Conservation (phyloP, 768 basidiomycete genomes). For the Suillus decipiens region DNA sequence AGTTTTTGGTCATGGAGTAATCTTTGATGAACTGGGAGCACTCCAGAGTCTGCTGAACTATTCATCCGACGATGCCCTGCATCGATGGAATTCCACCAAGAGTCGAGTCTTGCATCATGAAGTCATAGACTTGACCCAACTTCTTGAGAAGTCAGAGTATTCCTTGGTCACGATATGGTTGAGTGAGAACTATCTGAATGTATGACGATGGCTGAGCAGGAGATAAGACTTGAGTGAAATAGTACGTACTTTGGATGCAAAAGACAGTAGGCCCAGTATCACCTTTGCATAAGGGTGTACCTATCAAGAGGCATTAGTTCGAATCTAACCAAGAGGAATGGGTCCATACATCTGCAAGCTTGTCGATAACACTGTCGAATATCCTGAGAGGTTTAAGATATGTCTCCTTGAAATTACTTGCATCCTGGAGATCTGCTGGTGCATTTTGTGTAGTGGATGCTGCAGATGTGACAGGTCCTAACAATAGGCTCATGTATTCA, state of each 20-base stretch:
- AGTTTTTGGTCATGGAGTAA: conserved; percentile 7
- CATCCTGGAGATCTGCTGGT: no score
- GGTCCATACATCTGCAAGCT: no score
- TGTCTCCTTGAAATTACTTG: no score
- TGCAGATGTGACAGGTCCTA: background rate
- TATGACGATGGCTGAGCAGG: background rate
- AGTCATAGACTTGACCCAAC: background rate
- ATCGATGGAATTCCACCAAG: background rate
- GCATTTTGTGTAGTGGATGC: no score
- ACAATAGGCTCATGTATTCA: background rate
- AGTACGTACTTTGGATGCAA: background rate
- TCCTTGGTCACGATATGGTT: background rate
- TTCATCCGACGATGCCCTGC: conserved; percentile 2
- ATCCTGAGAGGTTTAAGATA: no score
- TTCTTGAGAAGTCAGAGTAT: conserved; percentile 5
- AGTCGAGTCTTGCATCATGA: background rate
- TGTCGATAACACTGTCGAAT: no score
- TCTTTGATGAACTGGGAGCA: conserved; percentile 13
- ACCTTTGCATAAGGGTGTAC: background rate
- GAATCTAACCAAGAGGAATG: no score
- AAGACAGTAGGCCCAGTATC: background rate
- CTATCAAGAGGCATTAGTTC: no score
- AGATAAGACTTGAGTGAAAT: background rate
- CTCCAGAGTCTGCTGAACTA: conserved; percentile 8
- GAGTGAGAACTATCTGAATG: background rate